Evolutionary conservation across 805 yeast species (phyloP).

Genomic region (Kregervanrija pseudodelftensis): DNA sequence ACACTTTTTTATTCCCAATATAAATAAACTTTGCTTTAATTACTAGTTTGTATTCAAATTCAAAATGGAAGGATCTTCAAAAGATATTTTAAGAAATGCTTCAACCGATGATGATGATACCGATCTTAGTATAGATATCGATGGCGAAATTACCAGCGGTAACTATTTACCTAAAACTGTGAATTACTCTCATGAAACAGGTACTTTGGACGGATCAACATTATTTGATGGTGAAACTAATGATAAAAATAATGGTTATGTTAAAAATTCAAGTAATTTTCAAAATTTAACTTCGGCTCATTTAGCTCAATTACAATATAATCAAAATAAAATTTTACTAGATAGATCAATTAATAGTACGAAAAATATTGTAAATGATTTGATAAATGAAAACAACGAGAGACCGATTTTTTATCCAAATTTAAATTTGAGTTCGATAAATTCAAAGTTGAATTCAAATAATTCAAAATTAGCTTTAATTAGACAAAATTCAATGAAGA

Average conservation of each 20-base stretch:
- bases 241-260: constrained; percentile 1
- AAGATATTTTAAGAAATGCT: not conserved
- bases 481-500: constrained; percentile 31
- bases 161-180: constrained; percentile 12
- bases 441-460: constrained; percentile 37
- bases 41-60: no score
- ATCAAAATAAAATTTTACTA: constrained; percentile 59
- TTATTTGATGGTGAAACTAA: constrained; percentile 18
- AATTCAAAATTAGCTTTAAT: constrained; percentile 48
- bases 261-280: not conserved
- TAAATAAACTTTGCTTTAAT: no score
- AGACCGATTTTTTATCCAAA: constrained; percentile 63
- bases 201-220: constrained; percentile 24
- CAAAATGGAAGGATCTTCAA: not conserved
- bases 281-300: constrained; percentile 9
- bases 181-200: constrained; percentile 14
- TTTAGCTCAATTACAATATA: constrained; percentile 60
- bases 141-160: not conserved
- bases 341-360: constrained; percentile 54
- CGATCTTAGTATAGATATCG: no score
- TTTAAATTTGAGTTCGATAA: constrained; percentile 13
- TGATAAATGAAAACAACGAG: constrained; percentile 47
- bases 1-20: no score
- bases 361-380: constrained; percentile 40
- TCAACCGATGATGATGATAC: not conserved